Evolutionary conservation across 805 yeast genomes (phyloP).

Genomic region (Lipomyces starkeyi): DNA sequence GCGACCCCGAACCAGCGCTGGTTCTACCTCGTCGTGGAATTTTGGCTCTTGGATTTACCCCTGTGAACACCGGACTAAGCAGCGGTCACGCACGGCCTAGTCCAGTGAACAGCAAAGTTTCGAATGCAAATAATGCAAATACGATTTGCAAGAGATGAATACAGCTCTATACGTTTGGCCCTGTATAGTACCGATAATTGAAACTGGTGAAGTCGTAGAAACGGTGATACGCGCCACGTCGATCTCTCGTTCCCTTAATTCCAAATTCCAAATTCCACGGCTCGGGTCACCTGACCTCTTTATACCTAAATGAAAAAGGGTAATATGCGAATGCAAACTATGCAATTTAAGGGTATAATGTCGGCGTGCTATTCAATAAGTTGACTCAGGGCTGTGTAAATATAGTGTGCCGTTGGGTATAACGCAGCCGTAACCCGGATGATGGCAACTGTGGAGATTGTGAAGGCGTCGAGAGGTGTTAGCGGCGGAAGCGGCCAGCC

Average conservation of each 20-base stretch:
- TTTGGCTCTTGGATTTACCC: not conserved
- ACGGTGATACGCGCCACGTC: not conserved
- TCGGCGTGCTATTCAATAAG: not conserved
- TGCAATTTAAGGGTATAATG: not conserved
- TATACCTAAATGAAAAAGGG: not conserved
- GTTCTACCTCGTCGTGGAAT: not conserved
- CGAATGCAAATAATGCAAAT: not conserved
- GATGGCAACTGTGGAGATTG: not conserved
- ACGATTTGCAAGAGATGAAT: not conserved
- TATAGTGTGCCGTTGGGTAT: not conserved
- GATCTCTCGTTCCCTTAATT: not conserved
- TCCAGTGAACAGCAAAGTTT: conserved; percentile 2
- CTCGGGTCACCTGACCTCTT: not conserved
- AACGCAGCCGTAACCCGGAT: not conserved
- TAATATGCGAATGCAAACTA: not conserved
- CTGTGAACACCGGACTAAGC: conserved; percentile 4
- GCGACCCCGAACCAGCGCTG: conserved; percentile 3
- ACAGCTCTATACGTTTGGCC: not conserved
- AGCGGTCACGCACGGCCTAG: not conserved
- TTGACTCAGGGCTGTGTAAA: not conserved
- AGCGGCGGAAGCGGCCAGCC: not conserved
- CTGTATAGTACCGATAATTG: not conserved
- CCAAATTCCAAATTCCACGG: not conserved
- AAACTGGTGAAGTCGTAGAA: not conserved
- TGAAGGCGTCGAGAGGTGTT: no score